Evolutionary conservation across 2,329 filamentous ascomycete genomes (phyloP), one percentile per base, ranked within the genome.

Genomic region (Colletotrichum lupini): DNA sequence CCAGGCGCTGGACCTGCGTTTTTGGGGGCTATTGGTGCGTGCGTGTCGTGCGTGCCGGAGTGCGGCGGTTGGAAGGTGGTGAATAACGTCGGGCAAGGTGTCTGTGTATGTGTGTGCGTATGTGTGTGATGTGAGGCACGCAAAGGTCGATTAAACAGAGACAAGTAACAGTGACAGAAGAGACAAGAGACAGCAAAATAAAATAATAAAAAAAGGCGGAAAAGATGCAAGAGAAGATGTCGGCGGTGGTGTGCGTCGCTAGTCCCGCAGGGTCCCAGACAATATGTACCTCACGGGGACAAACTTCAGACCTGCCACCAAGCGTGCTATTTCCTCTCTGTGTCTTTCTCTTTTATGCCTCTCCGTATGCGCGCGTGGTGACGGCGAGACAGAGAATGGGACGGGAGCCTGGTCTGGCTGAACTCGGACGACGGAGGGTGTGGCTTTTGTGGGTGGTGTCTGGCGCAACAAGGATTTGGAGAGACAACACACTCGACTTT

Each of bases 261-360:
- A 63, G 66, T 56, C 66, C 37, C 46, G 35, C 66, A 73, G 70
- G 59, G 59, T 65, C 60, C 70, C 70, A 73, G 66, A 73, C 70
- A 60, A 73, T 73, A 73, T 73, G 70, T 73, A 73, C 70, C 70
- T 73, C 70, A 73, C 70, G 70, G 70, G 46, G 66, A 49, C 42
- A 49, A n/a, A 49, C 42, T 49, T 49, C 53, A 55, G 67, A 59
- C 65, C 62, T 49, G 24, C 22, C 26, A 37, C 56, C 53, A 59
- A 30, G 52, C 59, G 68, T 28, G 49, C 62, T 30, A 32, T 32
- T 24, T 12, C 46, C 24, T 59, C 60, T 55, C 42, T 35, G 32
- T 35, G 32, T 42, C 19, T 16, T 16, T 5, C 19, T 42, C 37
- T 8, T 42, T 8, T 42, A 35, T 35, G 11, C 53, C 42, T 16